Conservation (phyloP, 805 yeast species). For the Saccharomycopsis oosterbeekiorum region DNA sequence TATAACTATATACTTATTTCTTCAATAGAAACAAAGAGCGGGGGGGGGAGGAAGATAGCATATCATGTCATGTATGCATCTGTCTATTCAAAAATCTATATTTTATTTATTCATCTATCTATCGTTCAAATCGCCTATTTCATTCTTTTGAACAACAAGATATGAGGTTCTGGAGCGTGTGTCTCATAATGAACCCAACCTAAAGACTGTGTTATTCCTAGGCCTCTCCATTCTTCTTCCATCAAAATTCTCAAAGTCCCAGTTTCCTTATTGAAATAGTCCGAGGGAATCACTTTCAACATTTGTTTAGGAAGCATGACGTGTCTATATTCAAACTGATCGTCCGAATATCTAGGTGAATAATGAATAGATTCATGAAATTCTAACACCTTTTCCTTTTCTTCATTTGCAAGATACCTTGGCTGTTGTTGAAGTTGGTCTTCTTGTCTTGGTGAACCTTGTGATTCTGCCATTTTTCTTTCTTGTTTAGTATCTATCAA, state of each 20-base stretch:
- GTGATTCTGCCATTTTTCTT: neutral
- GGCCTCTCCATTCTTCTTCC: conserved; percentile 98
- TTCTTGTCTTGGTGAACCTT: neutral
- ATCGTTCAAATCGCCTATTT: neutral
- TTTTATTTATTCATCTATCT: neutral
- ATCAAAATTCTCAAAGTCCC: conserved; percentile 84
- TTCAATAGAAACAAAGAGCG: no score
- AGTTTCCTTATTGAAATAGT: conserved; percentile 86
- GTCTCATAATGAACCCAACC: conserved; percentile 99
- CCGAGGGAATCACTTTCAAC: conserved; percentile 89
- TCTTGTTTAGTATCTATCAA: neutral
- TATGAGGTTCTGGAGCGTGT: conserved; percentile 98
- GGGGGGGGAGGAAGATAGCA: no score
- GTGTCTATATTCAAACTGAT: conserved; percentile 85
- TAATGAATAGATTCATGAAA: conserved; percentile 92
- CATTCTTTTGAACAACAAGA: conserved; percentile 57
- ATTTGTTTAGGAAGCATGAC: conserved; percentile 94
- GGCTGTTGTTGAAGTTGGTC: conserved; percentile 4
- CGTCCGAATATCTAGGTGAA: conserved; percentile 89
- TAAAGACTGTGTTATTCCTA: conserved; percentile 92
- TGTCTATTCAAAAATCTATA: neutral
- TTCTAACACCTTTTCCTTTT: conserved; percentile 77
- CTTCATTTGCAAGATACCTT: conserved; percentile 69
- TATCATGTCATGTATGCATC: neutral
- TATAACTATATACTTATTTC: neutral